Base-by-base conservation (phyloP, 176 grass and related monocot genomes). In the Aegilops tauschii region DNA sequence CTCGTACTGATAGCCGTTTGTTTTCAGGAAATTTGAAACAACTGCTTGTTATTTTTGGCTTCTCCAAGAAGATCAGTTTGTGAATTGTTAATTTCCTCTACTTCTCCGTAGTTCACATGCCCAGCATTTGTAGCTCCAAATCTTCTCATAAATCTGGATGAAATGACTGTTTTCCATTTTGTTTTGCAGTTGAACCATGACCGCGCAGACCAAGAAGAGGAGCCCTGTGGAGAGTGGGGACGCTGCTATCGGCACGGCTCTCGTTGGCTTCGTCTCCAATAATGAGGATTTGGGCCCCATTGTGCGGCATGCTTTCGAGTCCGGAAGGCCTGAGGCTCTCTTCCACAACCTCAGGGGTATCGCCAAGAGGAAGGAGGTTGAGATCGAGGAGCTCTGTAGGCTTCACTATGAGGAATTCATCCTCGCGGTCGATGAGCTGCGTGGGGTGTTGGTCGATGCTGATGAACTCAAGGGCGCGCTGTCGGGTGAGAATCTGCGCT, bases 201-300 rank as follows among this genome's bases (percentile, higher is more conserved):
- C 87, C 76, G 88, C 92, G 32, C 81, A 81, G 81, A 49, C 91
- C 29, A 98, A 98, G 91, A 98, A 87, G 67, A 84, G 88, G 79
- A 61, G 73, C 23, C n/a, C 81, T 0, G 29, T 21, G 49, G 95
- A 98, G 81, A 93, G 90, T 81, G 95, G 91, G 54, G 86, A 95
- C 73, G 89, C 40, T 4, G 79, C 83, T 31, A 69, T 84, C 5
- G 91, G 86, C 23, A 58, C 44, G 8, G 86, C 83, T 25, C 83
- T 98, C 14, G 91, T 86, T 11, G 75, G 85, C 61, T 84, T 90
- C 61, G 71, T 88, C n/a, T 86, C 93, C 44, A 98, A 59, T 67
- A 76, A 76, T 8, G 44, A 76, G 44, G 73, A 76, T 50, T 50
- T 76, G 44, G 73, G 73, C 1, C 73, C 73, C 25, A 76, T 76